phyloP scores from a whole-genome alignment of 2,329 filamentous ascomycete species.

The Grosmannia huntii region DNA sequence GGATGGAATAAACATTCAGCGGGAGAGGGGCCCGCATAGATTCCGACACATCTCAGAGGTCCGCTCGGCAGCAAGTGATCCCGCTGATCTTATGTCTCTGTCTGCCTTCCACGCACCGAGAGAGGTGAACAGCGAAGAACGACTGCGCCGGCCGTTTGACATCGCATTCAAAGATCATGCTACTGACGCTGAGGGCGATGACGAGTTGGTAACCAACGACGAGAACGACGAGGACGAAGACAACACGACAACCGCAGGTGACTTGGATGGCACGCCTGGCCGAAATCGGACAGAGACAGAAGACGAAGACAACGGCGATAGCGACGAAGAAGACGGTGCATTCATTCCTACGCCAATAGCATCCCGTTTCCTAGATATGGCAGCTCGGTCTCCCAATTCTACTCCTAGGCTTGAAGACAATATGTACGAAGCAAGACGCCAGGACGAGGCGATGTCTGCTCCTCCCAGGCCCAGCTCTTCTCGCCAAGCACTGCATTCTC shows the following conservation, averaged over 20 bases:
- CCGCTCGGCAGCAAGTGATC: constrained; percentile 49
- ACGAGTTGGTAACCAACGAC: constrained; percentile 75
- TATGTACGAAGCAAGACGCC: background rate
- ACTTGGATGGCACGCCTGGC: background rate
- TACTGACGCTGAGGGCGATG: constrained; percentile 78
- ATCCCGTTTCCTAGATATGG: constrained; percentile 11
- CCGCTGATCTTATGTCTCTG: constrained; percentile 46
- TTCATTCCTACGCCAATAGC: constrained; percentile 43
- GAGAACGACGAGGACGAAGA: constrained; percentile 61
- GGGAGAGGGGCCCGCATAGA: constrained; percentile 29
- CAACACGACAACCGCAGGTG: constrained; percentile 8
- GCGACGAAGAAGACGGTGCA: constrained; percentile 29
- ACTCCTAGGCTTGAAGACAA: constrained; percentile 11
- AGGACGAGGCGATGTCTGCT: background rate
- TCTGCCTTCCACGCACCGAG: constrained; percentile 22
- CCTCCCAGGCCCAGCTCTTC: constrained; percentile 2
- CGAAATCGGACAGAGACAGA: constrained; percentile 11
- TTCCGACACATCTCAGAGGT: constrained; percentile 40
- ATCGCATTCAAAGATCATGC: constrained; percentile 49
- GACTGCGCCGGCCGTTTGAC: constrained; percentile 10
- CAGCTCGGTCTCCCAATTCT: constrained; percentile 11
- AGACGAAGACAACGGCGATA: constrained; percentile 15
- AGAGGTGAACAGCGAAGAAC: background rate
- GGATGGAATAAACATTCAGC: constrained; percentile 35
- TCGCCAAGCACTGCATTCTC: constrained; percentile 40